Evolutionary conservation across 441 rosid genomes (phyloP).

Genomic region (Euphorbia celastroides): DNA sequence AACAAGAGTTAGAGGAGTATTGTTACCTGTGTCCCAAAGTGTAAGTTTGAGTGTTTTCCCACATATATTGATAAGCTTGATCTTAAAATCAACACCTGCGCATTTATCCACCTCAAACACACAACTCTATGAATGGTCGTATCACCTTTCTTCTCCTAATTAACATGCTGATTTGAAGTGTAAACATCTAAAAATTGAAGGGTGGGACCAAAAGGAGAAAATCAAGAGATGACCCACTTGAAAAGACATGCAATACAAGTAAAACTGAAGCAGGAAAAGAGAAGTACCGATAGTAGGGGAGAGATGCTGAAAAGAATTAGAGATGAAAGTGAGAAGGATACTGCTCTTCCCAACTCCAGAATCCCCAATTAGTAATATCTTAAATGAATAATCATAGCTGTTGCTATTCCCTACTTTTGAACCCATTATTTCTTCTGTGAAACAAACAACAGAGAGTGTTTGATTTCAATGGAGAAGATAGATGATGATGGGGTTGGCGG

Average conservation of each 20-base stretch:
- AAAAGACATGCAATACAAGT: background rate
- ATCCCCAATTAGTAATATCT: constrained; percentile 64
- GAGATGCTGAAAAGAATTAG: constrained; percentile 37
- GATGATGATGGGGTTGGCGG: constrained; percentile 3
- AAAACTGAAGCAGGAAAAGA: background rate
- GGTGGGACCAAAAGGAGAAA: background rate
- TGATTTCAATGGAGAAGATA: background rate
- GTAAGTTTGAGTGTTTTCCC: constrained; percentile 69
- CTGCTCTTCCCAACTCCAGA: constrained; percentile 78
- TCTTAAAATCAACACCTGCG: constrained; percentile 74
- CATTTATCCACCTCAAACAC: too few species aligned
- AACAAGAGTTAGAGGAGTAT: too few species aligned
- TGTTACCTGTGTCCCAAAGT: constrained; percentile 77
- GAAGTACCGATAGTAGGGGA: constrained; percentile 58
- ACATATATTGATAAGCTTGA: constrained; percentile 45
- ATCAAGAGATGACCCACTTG: background rate
- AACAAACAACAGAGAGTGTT: background rate
- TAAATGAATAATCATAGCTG: constrained; percentile 57
- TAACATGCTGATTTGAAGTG: too few species aligned
- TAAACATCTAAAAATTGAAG: too few species aligned
- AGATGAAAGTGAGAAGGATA: constrained; percentile 54
- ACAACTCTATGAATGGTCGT: background rate
- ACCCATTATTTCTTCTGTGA: constrained; percentile 27
- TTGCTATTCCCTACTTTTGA: constrained; percentile 24
- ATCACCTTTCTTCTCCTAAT: background rate